Conservation (phyloP, 768 basidiomycete species). For the Megacollybia marginata region DNA sequence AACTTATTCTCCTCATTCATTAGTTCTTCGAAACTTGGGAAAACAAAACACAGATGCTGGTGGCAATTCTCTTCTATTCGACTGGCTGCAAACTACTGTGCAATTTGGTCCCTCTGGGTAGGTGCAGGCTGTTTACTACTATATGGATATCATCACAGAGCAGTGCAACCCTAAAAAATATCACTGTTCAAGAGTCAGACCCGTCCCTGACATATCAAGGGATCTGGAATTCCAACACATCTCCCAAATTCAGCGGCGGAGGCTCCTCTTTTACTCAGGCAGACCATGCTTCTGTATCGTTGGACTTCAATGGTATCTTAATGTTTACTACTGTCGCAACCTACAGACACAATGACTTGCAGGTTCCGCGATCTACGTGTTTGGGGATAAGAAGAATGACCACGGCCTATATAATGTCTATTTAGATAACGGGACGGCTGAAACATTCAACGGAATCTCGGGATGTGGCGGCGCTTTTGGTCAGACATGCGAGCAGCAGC, state of each 20-base stretch:
- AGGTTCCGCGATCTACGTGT: constrained; percentile 38
- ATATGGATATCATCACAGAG: neutral
- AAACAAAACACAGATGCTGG: constrained; percentile 25
- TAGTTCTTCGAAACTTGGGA: constrained; percentile 35
- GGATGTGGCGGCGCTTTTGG: constrained; percentile 41
- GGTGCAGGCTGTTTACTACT: constrained; percentile 7
- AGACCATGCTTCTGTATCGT: constrained; percentile 30
- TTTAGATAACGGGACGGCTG: constrained; percentile 27
- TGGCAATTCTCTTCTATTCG: constrained; percentile 31
- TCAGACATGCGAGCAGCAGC: constrained; percentile 36
- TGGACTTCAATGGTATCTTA: constrained; percentile 32
- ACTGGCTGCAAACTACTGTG: constrained; percentile 32
- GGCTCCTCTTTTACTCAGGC: constrained; percentile 34
- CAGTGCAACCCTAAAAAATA: constrained; percentile 34
- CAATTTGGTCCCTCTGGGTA: constrained; percentile 39
- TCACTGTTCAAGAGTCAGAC: constrained; percentile 33
- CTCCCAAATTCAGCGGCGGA: constrained; percentile 37
- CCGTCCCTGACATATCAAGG: constrained; percentile 31
- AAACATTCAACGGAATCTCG: constrained; percentile 31
- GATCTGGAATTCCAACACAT: constrained; percentile 33
- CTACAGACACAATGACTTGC: neutral
- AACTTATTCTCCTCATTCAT: constrained; percentile 29
- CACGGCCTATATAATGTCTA: constrained; percentile 35
- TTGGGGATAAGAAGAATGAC: constrained; percentile 44
- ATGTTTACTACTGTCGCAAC: neutral